Conservation (phyloP, 805 yeast genomes). For the Ogataea populi-albae region DNA sequence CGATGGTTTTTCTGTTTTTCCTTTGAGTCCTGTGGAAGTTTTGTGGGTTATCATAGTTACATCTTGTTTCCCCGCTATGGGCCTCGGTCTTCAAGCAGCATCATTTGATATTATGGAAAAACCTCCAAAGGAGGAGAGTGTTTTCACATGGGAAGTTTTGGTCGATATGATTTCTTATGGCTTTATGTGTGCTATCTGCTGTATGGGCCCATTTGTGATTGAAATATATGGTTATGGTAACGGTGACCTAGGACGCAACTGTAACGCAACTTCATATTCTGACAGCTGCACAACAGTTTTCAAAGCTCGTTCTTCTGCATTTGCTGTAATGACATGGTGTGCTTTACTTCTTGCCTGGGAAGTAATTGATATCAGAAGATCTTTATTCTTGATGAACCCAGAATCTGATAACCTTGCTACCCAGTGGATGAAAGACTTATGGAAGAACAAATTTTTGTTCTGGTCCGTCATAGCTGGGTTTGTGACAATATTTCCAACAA, state of each 20-base stretch:
- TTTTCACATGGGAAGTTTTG: constrained; percentile 66
- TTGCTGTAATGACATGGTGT: constrained; percentile 85
- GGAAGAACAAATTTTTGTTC: constrained; percentile 73
- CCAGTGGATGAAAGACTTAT: constrained; percentile 61
- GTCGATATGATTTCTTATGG: constrained; percentile 74
- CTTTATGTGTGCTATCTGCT: constrained; percentile 65
- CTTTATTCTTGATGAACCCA: constrained; percentile 69
- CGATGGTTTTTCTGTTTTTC: constrained; percentile 70
- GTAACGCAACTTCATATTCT: constrained; percentile 48
- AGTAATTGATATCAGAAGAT: constrained; percentile 67
- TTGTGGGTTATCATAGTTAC: constrained; percentile 78
- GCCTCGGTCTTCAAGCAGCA: constrained; percentile 68
- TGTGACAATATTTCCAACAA: constrained; percentile 71
- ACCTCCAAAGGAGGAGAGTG: constrained; percentile 57
- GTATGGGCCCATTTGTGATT: constrained; percentile 63
- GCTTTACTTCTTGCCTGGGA: constrained; percentile 82
- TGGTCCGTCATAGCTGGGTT: constrained; percentile 78
- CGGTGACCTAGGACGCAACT: constrained; percentile 61
- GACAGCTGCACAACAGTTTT: constrained; percentile 60
- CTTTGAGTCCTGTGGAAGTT: constrained; percentile 76
- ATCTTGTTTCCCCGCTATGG: constrained; percentile 83
- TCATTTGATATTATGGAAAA: constrained; percentile 59
- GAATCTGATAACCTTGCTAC: constrained; percentile 58
- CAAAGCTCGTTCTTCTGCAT: constrained; percentile 72
- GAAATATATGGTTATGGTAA: constrained; percentile 64